phyloP scores from a whole-genome alignment of 129 eudicot species.

The Pseudognaphalium luteoalbum region DNA sequence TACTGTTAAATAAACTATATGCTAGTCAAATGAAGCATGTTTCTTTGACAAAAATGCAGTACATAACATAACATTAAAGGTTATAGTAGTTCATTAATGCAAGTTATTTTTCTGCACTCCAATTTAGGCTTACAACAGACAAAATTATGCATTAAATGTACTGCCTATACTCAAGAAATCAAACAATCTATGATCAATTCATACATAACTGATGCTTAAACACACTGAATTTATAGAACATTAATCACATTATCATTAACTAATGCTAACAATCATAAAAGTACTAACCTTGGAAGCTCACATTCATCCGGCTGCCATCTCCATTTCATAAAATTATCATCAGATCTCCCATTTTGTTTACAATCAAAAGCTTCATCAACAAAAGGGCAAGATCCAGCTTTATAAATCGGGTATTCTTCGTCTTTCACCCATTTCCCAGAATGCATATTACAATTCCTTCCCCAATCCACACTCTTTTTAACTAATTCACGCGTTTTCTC shows the following conservation, averaged over 20 bases:
- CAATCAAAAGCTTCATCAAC: constrained; percentile 92
- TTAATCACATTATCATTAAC: not conserved
- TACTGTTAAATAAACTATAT: not conserved
- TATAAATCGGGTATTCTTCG: constrained; percentile 77
- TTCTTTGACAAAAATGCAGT: not conserved
- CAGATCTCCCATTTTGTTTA: constrained; percentile 78
- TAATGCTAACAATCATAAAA: constrained; percentile 15
- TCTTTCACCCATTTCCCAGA: constrained; percentile 85
- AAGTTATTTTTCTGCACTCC: not conserved
- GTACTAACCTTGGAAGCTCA: constrained; percentile 78
- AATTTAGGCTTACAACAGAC: constrained; percentile 7
- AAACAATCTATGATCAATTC: not conserved
- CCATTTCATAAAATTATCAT: constrained; percentile 65
- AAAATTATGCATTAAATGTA: constrained; percentile 15
- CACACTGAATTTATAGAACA: constrained; percentile 5
- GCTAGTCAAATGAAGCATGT: not conserved
- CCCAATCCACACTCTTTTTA: constrained; percentile 39
- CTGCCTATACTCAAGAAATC: not conserved
- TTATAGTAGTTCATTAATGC: not conserved
- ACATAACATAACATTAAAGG: constrained; percentile 12
- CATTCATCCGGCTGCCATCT: constrained; percentile 91
- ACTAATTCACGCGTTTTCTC: constrained; percentile 17
- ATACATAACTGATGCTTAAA: not conserved
- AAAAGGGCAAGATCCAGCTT: constrained; percentile 76
- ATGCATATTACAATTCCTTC: constrained; percentile 56